These are phyloP conservation scores for Starmerella riodocensis DNA, from an alignment of 805 yeast species.

Conservation along the genomic window DNA sequence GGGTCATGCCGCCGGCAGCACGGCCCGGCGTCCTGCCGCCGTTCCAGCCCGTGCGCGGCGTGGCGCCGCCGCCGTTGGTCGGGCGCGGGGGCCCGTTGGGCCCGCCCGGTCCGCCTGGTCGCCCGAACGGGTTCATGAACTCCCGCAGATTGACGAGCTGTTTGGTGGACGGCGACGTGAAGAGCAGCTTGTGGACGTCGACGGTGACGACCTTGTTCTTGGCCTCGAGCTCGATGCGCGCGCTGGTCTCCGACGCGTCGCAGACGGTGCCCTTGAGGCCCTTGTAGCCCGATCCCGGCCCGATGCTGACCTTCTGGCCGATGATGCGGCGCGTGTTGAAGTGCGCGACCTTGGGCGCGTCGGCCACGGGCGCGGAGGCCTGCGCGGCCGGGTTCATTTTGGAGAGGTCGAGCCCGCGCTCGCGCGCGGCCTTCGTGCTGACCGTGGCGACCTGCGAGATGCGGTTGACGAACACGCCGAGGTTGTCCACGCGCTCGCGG, in stretches of 20 bases:
- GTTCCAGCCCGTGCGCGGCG: slow-evolving; percentile 22
- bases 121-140: slow-evolving; percentile 37
- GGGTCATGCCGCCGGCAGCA: slow-evolving; percentile 36
- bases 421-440: slow-evolving; percentile 67
- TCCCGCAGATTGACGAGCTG: slow-evolving; percentile 61
- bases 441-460: slow-evolving; percentile 67
- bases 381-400: slow-evolving; percentile 65
- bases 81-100: too few relatives aligned
- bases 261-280: slow-evolving; percentile 88
- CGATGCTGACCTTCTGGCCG: slow-evolving; percentile 72
- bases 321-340: slow-evolving; percentile 34
- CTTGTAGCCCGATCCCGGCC: slow-evolving; percentile 81
- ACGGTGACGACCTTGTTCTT: slow-evolving; percentile 80
- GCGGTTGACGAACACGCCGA: slow-evolving; percentile 79
- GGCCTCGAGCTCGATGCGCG: slow-evolving; percentile 87
- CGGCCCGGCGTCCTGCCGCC: slow-evolving; percentile 27
- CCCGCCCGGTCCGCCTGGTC: slow-evolving; percentile 8
- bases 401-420: slow-evolving; percentile 54
- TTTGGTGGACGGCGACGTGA: slow-evolving; percentile 49
- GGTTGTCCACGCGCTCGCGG: slow-evolving; percentile 64
- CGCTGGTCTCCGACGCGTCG: slow-evolving; percentile 83
- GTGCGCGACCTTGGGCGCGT: slow-evolving; percentile 16
- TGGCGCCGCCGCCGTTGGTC: slow-evolving; percentile 9
- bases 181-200: slow-evolving; percentile 63
- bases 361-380: slow-evolving; percentile 42